These are phyloP conservation scores for Baudoinia panamericana DNA, from an alignment of 495 filamentous ascomycete species.

Conservation along the genomic window DNA sequence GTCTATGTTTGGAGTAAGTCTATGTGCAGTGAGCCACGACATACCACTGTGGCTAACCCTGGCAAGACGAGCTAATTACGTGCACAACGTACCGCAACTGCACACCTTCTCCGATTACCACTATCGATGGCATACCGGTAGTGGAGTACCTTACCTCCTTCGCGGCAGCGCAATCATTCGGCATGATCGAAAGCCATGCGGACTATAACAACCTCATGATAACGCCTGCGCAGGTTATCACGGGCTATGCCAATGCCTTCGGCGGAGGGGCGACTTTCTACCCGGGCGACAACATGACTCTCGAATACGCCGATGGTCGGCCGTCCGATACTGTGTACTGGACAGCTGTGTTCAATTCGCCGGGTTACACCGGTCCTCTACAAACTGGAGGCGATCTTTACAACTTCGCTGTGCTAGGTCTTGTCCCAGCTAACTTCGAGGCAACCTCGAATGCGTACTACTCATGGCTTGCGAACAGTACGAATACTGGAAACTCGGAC, in stretches of 20 bases:
- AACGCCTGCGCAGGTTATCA: slow-evolving; percentile 34
- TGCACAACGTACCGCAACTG: not conserved
- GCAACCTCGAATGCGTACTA: not conserved
- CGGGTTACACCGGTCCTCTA: slow-evolving; percentile 30
- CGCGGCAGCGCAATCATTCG: slow-evolving; percentile 30
- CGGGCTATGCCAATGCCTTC: slow-evolving; percentile 28
- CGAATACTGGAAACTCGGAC: too few relatives aligned
- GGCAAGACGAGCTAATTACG: not conserved
- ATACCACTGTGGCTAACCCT: not conserved
- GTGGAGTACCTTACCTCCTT: slow-evolving; percentile 33
- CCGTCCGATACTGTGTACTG: slow-evolving; percentile 25
- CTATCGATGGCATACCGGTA: slow-evolving; percentile 35
- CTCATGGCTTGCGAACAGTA: not conserved
- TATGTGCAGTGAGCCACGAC: not conserved
- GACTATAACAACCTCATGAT: slow-evolving; percentile 42
- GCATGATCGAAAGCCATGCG: slow-evolving; percentile 35
- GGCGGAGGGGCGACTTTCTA: slow-evolving; percentile 35
- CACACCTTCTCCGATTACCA: slow-evolving; percentile 25
- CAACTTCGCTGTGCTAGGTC: slow-evolving; percentile 37
- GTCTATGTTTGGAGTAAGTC: slow-evolving; percentile 31
- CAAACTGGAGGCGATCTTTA: slow-evolving; percentile 39
- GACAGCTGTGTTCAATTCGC: slow-evolving; percentile 30
- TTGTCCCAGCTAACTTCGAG: slow-evolving; percentile 9
- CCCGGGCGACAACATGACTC: slow-evolving; percentile 28
- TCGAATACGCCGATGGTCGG: slow-evolving; percentile 33